Base-by-base conservation (phyloP, 2,329 filamentous ascomycete genomes). In the Sphaerostilbella broomeana region DNA sequence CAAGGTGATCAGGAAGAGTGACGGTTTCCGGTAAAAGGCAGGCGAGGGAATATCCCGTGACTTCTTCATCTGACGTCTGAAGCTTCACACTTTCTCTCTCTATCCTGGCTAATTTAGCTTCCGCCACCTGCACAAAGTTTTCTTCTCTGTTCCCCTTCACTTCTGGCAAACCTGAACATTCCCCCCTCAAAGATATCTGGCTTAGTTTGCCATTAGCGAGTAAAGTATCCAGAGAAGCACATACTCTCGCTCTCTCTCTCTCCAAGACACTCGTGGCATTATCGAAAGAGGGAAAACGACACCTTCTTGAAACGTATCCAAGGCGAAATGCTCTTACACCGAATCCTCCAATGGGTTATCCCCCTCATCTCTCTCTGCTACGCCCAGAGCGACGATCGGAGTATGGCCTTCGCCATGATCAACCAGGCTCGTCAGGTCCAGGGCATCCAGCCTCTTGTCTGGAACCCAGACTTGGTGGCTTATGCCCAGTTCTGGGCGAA, bases 401-500 rank as follows among this genome's bases (percentile, higher is more conserved):
- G 29, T 28, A 27, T 45, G 11, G 55, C 57, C 20, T 40, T 61
- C 33, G 42, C 40, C 24, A 50, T 54, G 26, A 44, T 63, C 45
- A 63, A 63, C 30, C 50, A 56, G 38, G 59, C 53, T 30, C 57
- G 59, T 6, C 44, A 49, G 24, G 47, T 47, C 4, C 45, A 56
- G n/a, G 50, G 53, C 16, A 19, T 61, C 15, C 43, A 46, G 21
- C 50, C 53, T 32, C 50, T 62, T 3, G 25, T 38, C 2, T 62
- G 54, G 60, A 55, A 53, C 38, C 38, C 50, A 12, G 50, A 54
- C 29, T 46, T 63, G 12, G 53, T 52, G 8, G 45, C 53, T 21
- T 60, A 58, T 32, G 60, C 60, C 17, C 54, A 57, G 33, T 54
- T 51, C 19, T 63, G 58, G 60, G 60, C 57, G 11, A 52, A 56